Conservation (phyloP, 2,329 filamentous ascomycete species). For the Volutella citrinella region DNA sequence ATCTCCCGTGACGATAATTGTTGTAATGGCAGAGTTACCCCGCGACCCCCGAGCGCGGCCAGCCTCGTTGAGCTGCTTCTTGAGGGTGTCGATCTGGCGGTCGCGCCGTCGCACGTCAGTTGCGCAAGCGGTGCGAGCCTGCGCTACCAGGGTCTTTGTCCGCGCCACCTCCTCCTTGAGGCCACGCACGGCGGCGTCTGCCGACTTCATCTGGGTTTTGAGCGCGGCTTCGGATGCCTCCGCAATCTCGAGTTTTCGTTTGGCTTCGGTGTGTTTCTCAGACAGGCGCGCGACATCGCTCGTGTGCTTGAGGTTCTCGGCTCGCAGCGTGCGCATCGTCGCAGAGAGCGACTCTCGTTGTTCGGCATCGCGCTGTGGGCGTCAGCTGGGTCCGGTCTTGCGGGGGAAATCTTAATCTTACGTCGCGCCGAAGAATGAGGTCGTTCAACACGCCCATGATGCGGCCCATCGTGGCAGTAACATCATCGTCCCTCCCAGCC, state of each 20-base stretch:
- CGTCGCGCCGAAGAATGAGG: slow-evolving; percentile 83
- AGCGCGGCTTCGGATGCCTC: slow-evolving; percentile 71
- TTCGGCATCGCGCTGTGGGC: slow-evolving; percentile 74
- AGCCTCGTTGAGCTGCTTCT: slow-evolving; percentile 77
- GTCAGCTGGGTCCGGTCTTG: slow-evolving; percentile 13
- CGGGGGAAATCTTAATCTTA: slow-evolving; percentile 36
- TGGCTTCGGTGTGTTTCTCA: slow-evolving; percentile 52
- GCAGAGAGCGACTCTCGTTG: slow-evolving; percentile 80
- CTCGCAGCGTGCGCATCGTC: slow-evolving; percentile 72
- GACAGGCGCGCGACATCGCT: slow-evolving; percentile 61
- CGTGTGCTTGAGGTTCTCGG: slow-evolving; percentile 71
- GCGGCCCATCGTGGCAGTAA: slow-evolving; percentile 67
- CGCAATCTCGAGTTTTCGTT: slow-evolving; percentile 53
- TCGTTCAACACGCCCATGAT: slow-evolving; percentile 95
- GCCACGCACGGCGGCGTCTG: slow-evolving; percentile 70
- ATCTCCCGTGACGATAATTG: slow-evolving; percentile 56
- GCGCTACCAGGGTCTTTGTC: slow-evolving; percentile 74
- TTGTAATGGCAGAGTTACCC: slow-evolving; percentile 52
- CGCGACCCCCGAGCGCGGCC: slow-evolving; percentile 58
- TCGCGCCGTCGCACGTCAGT: slow-evolving; percentile 91
- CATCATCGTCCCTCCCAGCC: slow-evolving; percentile 55
- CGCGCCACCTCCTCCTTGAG: slow-evolving; percentile 81
- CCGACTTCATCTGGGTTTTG: slow-evolving; percentile 66
- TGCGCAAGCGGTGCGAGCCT: slow-evolving; percentile 81
- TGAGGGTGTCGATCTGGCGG: slow-evolving; percentile 81